These are phyloP conservation scores for Aspergillus cavernicola DNA, from an alignment of 495 filamentous ascomycete genomes.

Conservation along the genomic window DNA sequence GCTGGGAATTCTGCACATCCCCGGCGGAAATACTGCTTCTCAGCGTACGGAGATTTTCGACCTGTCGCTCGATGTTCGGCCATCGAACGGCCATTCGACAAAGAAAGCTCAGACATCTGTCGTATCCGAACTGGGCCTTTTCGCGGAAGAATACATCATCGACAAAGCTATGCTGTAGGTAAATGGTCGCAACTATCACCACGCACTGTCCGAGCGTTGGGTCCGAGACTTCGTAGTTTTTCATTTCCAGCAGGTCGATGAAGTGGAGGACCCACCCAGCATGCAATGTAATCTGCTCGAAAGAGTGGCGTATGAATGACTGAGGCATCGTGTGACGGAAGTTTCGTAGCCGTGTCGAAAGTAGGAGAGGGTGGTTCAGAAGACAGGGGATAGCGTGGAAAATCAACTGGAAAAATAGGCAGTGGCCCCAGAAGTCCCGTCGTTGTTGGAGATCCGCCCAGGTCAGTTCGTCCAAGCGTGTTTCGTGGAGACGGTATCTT, in stretches of 20 bases:
- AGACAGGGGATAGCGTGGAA: conserved; percentile 9
- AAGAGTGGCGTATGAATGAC: conserved; percentile 8
- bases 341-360: conserved; percentile 5
- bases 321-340: conserved; percentile 11
- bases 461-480: conserved; percentile 4
- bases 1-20: conserved; percentile 5
- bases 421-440: conserved; percentile 8
- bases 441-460: not conserved
- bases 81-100: conserved; percentile 2
- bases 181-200: conserved; percentile 5
- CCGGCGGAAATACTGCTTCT: conserved; percentile 8
- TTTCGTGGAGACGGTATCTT: conserved; percentile 7
- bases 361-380: conserved; percentile 7
- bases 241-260: not conserved
- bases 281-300: conserved; percentile 8
- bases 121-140: conserved; percentile 8
- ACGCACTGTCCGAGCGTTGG: conserved; percentile 6
- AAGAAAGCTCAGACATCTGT: conserved; percentile 2
- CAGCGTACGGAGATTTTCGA: conserved; percentile 5
- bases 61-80: conserved; percentile 6
- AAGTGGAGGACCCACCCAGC: conserved; percentile 9
- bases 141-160: conserved; percentile 11
- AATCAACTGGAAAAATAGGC: conserved; percentile 9
- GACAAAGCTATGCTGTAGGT: conserved; percentile 9
- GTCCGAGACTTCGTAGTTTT: conserved; percentile 6